phyloP scores from a whole-genome alignment of 176 grass and related monocot species.

The Lolium perenne region DNA sequence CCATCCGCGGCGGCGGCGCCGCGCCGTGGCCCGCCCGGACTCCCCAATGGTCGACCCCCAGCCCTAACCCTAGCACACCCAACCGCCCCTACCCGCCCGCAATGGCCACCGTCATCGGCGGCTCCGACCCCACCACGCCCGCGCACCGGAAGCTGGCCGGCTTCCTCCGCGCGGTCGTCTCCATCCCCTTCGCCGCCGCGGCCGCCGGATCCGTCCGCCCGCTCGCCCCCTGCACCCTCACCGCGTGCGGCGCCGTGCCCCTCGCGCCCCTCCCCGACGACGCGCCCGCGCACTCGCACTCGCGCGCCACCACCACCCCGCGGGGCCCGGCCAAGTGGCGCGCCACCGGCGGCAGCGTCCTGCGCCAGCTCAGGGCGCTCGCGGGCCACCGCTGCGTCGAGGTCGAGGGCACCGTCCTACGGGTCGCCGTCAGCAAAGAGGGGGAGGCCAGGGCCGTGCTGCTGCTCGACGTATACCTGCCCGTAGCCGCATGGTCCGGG shows the following conservation, averaged over 20 bases:
- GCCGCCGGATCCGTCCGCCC: neutral
- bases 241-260: slow-evolving; percentile 40
- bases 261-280: slow-evolving; percentile 45
- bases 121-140: neutral
- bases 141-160: slow-evolving; percentile 60
- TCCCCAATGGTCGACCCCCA: neutral
- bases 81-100: no score
- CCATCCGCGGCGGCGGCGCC: neutral
- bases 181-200: neutral
- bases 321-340: slow-evolving; percentile 40
- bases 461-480: slow-evolving; percentile 80
- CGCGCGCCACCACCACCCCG: neutral
- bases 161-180: slow-evolving; percentile 73
- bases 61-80: slow-evolving; percentile 21
- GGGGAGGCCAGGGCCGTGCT: slow-evolving; percentile 59
- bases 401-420: slow-evolving; percentile 60
- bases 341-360: slow-evolving; percentile 45
- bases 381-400: slow-evolving; percentile 46
- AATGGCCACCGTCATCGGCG: neutral
- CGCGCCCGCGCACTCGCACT: neutral
- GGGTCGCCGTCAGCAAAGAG: slow-evolving; percentile 38
- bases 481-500: slow-evolving; percentile 63
- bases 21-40: neutral
- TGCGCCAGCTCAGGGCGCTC: slow-evolving; percentile 62
- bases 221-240: slow-evolving; percentile 46